Base-by-base conservation (phyloP, 2,329 filamentous ascomycete species). In the Hypoxylon sp. region DNA sequence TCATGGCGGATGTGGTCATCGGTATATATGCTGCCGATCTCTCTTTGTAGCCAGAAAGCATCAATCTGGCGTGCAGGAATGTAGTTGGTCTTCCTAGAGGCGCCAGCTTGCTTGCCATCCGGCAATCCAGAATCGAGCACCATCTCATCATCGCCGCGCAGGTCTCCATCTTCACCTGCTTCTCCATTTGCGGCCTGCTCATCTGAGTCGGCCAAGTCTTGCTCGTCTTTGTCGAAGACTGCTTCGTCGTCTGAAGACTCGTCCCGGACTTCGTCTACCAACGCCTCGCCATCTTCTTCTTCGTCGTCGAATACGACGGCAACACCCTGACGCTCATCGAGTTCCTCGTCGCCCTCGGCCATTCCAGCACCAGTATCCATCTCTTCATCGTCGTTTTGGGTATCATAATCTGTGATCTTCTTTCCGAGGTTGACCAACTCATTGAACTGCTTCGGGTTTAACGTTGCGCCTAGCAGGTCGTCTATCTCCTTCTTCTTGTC, bases 401-500 rank as follows among this genome's bases (percentile, higher is more conserved):
- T 91, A 75, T 98, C 91, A 75, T 98, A 99, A 74, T 99, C 95
- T 46, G 95, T 99, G 63, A 99, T 97, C 78, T 99, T 99, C 80
- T 99, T 99, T 64, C 93, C 92, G 38, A 99, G 79, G 72, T 97
- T 99, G 52, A 98, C 88, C 65, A 99, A 79, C 77, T 98, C 94
- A 72, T 98, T 98, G 79, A 98, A 99, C 73, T 97, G 89, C 72
- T 97, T 96, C 1, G 91, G 85, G 45, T 83, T 88, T 79, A 97
- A 85, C 0, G 87, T 87, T 29, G 84, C 84, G n/a, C 94, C 95
- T 37, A 99, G 76, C 58, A 98, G 87, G 64, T 98, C 95, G 69
- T 99, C 95, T 38, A 98, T 87, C 73, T 97, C 92, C 77, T 93
- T 97, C 81, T 99, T 99, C 81, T 96, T 97, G 74, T 99, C 95